Conservation (phyloP, 345 rosid genomes). For the Brassica nigra region DNA sequence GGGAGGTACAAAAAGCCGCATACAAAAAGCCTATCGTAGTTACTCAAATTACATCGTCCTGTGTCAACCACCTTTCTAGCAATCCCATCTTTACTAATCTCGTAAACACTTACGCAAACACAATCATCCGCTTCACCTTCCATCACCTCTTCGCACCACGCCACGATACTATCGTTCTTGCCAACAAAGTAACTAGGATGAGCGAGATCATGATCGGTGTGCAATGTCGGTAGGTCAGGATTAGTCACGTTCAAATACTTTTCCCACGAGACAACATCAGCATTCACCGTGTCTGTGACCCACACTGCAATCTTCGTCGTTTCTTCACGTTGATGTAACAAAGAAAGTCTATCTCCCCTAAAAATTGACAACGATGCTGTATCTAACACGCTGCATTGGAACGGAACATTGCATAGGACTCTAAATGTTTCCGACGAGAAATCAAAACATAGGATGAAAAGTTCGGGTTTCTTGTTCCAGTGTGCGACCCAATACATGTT, state of each 20-base stretch:
- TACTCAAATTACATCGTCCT: constrained; percentile 16
- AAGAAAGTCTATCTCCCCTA: constrained; percentile 32
- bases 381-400: constrained; percentile 6
- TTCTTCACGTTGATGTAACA: constrained; percentile 30
- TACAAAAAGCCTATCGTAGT: not conserved
- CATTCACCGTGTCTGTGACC: constrained; percentile 19
- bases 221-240: constrained; percentile 27
- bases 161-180: constrained; percentile 18
- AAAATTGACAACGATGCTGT: constrained; percentile 31
- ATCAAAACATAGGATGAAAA: constrained; percentile 31
- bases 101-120: constrained; percentile 15
- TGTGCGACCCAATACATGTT: constrained; percentile 41
- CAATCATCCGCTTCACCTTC: constrained; percentile 5
- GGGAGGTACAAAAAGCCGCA: constrained; percentile 25
- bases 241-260: constrained; percentile 25
- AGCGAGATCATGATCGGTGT: constrained; percentile 28
- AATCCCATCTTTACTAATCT: constrained; percentile 28
- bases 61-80: constrained; percentile 1
- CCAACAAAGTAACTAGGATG: constrained; percentile 36
- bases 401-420: constrained; percentile 1
- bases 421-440: constrained; percentile 26
- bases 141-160: constrained; percentile 23
- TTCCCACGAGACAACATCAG: constrained; percentile 26
- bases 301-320: constrained; percentile 30
- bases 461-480: constrained; percentile 27